A percentile compares a stretch with the other conserved stretches of the same genome.
These are phyloP conservation scores for Podila clonocystis DNA, from an alignment of 192 early-diverging fungal species.

Conservation along the genomic window DNA sequence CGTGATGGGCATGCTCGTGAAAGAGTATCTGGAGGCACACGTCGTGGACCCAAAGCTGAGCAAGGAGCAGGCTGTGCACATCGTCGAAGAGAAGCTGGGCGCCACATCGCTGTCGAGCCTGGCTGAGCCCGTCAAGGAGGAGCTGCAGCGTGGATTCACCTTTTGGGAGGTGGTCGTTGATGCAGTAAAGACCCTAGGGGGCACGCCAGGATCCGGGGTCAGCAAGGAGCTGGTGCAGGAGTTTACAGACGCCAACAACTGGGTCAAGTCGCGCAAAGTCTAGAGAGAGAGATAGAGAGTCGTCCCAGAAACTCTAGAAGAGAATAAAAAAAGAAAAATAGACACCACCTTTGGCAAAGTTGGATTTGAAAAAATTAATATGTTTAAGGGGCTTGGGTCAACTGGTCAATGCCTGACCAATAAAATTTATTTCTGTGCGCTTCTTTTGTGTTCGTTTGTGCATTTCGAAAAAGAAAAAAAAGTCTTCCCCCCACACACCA, in stretches of 20 bases:
- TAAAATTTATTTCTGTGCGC: neutral
- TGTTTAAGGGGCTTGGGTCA: too few species aligned
- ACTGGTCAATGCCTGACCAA: too few species aligned
- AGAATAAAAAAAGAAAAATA: conserved; percentile 18
- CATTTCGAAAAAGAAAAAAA: too few species aligned
- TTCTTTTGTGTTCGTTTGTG: neutral
- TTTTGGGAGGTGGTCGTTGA: conserved; percentile 58
- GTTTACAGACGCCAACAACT: conserved; percentile 42
- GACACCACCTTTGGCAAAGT: too few species aligned
- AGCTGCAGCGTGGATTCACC: conserved; percentile 56
- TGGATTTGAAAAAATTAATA: too few species aligned
- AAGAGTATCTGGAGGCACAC: conserved; percentile 62
- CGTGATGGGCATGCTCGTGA: conserved; percentile 60
- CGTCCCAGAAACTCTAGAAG: neutral
- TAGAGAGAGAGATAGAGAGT: conserved; percentile 7
- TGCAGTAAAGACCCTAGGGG: conserved; percentile 34
- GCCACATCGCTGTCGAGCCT: conserved; percentile 34
- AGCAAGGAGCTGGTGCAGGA: conserved; percentile 37
- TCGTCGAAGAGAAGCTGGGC: conserved; percentile 55
- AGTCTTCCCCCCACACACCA: neutral
- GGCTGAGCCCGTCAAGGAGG: conserved; percentile 53
- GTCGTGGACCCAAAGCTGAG: conserved; percentile 5
- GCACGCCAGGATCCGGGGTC: conserved; percentile 6
- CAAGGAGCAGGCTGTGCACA: conserved; percentile 40
- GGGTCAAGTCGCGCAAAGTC: conserved; percentile 37